A percentile compares a stretch with the other conserved stretches of the same genome.
phyloP scores from a whole-genome alignment of 768 basidiomycete species.

The Gyrodon lividus region DNA sequence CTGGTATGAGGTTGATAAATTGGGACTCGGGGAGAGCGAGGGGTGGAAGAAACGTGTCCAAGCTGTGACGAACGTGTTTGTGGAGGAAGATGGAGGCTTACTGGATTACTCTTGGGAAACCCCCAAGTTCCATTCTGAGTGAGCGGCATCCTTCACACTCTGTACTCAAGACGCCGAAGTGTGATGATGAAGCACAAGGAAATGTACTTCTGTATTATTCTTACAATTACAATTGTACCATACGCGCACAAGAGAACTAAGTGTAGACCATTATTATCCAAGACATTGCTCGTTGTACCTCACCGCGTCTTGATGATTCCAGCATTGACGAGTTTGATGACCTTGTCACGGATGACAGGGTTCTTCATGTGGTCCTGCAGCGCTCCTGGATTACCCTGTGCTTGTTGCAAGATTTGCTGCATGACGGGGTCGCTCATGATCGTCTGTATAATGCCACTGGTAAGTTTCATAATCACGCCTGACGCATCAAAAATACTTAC shows the following conservation, averaged over 20 bases:
- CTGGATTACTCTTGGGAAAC: slow-evolving; percentile 76
- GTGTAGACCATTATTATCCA: slow-evolving; percentile 12
- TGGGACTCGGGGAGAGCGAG: slow-evolving; percentile 32
- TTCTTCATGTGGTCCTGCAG: slow-evolving; percentile 98
- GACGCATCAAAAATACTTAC: slow-evolving; percentile 43
- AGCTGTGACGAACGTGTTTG: slow-evolving; percentile 44
- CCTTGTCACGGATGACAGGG: slow-evolving; percentile 73
- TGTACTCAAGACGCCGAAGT: neutral
- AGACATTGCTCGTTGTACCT: slow-evolving; percentile 17
- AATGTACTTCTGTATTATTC: slow-evolving; percentile 18
- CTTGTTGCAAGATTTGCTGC: slow-evolving; percentile 94
- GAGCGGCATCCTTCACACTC: too few species aligned
- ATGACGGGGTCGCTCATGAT: slow-evolving; percentile 92
- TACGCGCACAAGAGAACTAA: slow-evolving; percentile 18
- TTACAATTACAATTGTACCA: slow-evolving; percentile 22
- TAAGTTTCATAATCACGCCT: slow-evolving; percentile 5
- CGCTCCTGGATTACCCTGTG: slow-evolving; percentile 83
- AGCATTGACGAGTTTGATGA: slow-evolving; percentile 86
- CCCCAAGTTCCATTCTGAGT: slow-evolving; percentile 33
- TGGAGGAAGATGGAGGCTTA: slow-evolving; percentile 40
- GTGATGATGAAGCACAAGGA: neutral
- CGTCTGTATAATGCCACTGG: slow-evolving; percentile 38
- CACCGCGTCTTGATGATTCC: slow-evolving; percentile 90
- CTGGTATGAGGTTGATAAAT: slow-evolving; percentile 60
- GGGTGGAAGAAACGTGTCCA: slow-evolving; percentile 42